These are phyloP conservation scores for Suhomyces atakaporum DNA, from an alignment of 1,139 yeast species.

Conservation along the genomic window DNA sequence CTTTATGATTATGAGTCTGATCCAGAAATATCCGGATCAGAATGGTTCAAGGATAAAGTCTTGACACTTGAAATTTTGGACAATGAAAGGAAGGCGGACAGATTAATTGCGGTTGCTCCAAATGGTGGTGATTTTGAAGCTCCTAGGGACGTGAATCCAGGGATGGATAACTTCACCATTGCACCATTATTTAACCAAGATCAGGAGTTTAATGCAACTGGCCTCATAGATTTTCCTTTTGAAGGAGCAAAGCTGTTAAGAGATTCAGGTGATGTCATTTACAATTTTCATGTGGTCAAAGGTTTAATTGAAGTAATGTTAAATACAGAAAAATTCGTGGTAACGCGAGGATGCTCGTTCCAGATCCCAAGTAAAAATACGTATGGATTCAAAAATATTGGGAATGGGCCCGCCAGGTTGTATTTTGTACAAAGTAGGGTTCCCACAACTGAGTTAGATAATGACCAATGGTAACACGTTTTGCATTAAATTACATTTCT, in stretches of 20 bases:
- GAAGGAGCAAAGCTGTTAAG: constrained; percentile 65
- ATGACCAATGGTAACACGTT: constrained; percentile 7
- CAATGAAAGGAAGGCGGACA: constrained; percentile 44
- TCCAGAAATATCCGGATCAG: constrained; percentile 50
- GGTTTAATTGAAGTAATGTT: constrained; percentile 74
- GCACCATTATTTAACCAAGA: constrained; percentile 71
- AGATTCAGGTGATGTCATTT: constrained; percentile 66
- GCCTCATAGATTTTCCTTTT: constrained; percentile 66
- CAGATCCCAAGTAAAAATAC: constrained; percentile 78
- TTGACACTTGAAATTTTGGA: constrained; percentile 55
- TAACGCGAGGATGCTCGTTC: constrained; percentile 74
- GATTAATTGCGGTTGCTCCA: constrained; percentile 72
- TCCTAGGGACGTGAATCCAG: constrained; percentile 32
- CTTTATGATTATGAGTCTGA: constrained; percentile 40
- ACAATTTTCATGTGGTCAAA: constrained; percentile 70
- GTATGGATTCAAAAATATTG: constrained; percentile 64
- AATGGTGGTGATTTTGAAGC: constrained; percentile 51
- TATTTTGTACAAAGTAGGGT: constrained; percentile 72
- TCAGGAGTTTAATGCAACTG: constrained; percentile 71
- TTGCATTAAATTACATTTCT: constrained; percentile 1
- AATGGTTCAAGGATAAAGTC: constrained; percentile 55
- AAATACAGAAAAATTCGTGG: constrained; percentile 59
- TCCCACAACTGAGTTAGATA: constrained; percentile 15
- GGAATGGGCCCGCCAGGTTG: constrained; percentile 57
- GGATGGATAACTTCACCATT: constrained; percentile 59